Conservation (phyloP, 163 green algal genomes). For the Scenedesmus sp. region DNA sequence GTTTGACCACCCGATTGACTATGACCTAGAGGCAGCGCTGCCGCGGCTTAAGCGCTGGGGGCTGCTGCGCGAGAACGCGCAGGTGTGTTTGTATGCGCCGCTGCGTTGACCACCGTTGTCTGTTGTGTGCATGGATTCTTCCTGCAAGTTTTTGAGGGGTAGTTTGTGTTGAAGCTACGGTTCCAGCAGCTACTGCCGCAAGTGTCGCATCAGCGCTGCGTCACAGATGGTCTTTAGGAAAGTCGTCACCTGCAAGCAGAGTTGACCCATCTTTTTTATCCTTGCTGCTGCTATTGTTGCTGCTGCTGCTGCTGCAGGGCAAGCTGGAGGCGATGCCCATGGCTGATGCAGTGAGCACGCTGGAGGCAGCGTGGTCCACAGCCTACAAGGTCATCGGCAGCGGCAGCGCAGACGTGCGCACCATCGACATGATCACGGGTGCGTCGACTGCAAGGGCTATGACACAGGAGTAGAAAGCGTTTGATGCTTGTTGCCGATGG, state of each 20-base stretch:
- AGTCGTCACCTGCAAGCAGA: not conserved
- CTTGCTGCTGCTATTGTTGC: not conserved
- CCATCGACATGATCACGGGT: constrained; percentile 52
- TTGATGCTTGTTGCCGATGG: too few species aligned
- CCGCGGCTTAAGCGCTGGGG: constrained; percentile 65
- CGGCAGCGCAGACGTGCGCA: not conserved
- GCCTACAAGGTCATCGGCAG: constrained; percentile 50
- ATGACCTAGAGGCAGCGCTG: constrained; percentile 66
- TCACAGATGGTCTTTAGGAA: too few species aligned
- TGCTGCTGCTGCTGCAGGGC: constrained; percentile 24
- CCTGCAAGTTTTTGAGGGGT: not conserved
- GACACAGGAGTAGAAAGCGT: too few species aligned
- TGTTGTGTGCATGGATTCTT: too few species aligned
- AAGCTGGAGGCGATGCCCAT: constrained; percentile 54
- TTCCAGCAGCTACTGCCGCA: too few species aligned
- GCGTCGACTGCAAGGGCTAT: too few species aligned
- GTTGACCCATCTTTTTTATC: not conserved
- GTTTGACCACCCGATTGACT: constrained; percentile 74
- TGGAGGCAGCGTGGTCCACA: constrained; percentile 27
- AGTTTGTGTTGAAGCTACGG: not conserved
- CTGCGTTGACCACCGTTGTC: too few species aligned
- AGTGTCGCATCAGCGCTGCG: too few species aligned
- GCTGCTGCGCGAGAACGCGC: constrained; percentile 43
- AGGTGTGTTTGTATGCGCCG: constrained; percentile 25
- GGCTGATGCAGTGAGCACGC: not conserved